A percentile compares a stretch with the other conserved stretches of the same genome.
Evolutionary conservation across 1,284 basidiomycete genomes (phyloP).

Genomic region (Papiliotrema nemorosa): DNA sequence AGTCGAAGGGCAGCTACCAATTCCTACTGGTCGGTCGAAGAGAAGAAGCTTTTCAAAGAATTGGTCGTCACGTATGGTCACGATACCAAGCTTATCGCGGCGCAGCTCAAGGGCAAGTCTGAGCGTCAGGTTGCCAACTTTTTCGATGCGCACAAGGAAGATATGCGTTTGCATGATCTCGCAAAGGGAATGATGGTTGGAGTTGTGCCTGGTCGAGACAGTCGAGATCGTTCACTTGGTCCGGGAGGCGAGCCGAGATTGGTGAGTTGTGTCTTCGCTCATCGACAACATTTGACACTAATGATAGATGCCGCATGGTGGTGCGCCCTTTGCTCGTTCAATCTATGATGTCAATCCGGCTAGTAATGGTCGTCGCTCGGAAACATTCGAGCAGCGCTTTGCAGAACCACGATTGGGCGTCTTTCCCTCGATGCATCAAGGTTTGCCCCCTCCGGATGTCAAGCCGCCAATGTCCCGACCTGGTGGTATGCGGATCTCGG

Average conservation of each 20-base stretch:
- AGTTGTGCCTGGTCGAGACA: no score
- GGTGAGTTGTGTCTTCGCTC: no score
- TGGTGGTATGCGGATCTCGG: constrained; percentile 43
- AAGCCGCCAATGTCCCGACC: constrained; percentile 19
- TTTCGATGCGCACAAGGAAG: constrained; percentile 53
- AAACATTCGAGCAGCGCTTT: constrained; percentile 3
- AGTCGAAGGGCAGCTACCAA: constrained; percentile 21
- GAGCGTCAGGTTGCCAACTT: constrained; percentile 71
- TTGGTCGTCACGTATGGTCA: constrained; percentile 67
- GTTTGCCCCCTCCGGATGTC: not conserved
- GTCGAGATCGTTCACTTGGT: not conserved
- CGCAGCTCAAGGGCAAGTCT: constrained; percentile 73
- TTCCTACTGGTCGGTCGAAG: constrained; percentile 56
- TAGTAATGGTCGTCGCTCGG: not conserved
- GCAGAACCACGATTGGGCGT: constrained; percentile 38
- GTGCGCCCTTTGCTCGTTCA: constrained; percentile 2
- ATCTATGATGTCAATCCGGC: constrained; percentile 13
- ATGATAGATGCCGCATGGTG: not conserved
- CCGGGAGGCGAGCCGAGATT: no score
- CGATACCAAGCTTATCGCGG: constrained; percentile 70
- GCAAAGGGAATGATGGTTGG: no score
- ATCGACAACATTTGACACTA: no score
- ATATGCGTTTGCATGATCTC: constrained; percentile 2
- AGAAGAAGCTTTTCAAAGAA: constrained; percentile 58
- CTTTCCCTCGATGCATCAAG: constrained; percentile 28